A percentile compares a stretch with the other conserved stretches of the same genome.
Evolutionary conservation across 2,329 filamentous ascomycete genomes (phyloP).

Genomic region (Trichoderma harzianum): DNA sequence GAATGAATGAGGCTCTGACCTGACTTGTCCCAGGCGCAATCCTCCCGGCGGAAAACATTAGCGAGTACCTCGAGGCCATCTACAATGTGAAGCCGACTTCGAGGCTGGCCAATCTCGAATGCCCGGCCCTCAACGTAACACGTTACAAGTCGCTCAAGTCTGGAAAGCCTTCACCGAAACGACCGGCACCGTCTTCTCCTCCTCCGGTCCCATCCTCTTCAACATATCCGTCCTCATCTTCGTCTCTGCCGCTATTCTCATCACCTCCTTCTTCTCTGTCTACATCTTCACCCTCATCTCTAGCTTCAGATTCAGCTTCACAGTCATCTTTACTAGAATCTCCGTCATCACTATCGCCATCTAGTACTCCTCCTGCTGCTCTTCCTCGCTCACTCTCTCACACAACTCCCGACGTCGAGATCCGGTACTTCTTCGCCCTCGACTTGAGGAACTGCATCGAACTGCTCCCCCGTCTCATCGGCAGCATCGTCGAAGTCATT

Average conservation of each 20-base stretch:
- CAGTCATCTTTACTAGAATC: neutral
- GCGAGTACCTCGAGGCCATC: slow-evolving; percentile 27
- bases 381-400: neutral
- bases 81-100: slow-evolving; percentile 22
- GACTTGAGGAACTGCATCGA: slow-evolving; percentile 43
- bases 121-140: slow-evolving; percentile 22
- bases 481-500: slow-evolving; percentile 47
- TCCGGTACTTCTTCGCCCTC: slow-evolving; percentile 50
- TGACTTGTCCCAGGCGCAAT: neutral
- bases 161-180: neutral
- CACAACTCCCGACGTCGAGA: neutral
- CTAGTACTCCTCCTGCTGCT: neutral
- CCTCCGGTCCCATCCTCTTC: neutral
- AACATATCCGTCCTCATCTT: neutral
- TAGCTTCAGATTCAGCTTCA: no score
- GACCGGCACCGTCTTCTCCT: neutral
- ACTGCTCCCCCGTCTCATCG: slow-evolving; percentile 44
- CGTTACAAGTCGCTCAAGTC: slow-evolving; percentile 26
- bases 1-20: neutral
- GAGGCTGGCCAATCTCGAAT: slow-evolving; percentile 23
- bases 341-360: neutral
- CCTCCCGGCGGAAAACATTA: slow-evolving; percentile 14
- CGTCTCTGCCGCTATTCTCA: neutral
- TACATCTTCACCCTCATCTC: neutral
- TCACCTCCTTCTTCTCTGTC: neutral